Evolutionary conservation across 1,139 yeast species (phyloP).

Genomic region (Suhomyces kunorum): DNA sequence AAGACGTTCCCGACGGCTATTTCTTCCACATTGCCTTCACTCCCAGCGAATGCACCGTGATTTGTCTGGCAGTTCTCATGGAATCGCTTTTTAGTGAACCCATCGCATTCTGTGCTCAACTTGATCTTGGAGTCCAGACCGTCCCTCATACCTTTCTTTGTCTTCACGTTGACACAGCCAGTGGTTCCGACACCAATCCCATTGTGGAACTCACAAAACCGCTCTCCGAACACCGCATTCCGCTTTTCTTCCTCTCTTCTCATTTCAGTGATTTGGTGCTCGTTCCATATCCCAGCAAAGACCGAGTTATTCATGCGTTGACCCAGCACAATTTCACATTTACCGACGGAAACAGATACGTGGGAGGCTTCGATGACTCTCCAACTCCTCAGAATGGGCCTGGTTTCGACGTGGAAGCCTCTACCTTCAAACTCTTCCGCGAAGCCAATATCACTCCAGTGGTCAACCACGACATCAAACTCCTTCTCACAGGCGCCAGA

Average conservation of each 20-base stretch:
- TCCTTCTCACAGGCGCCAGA: slow-evolving; percentile 65
- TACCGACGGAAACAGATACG: slow-evolving; percentile 42
- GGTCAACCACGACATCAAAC: slow-evolving; percentile 40
- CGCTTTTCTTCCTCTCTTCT: slow-evolving; percentile 64
- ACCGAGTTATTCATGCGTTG: slow-evolving; percentile 47
- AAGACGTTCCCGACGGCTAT: too few species aligned
- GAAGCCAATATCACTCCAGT: slow-evolving; percentile 46
- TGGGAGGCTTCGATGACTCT: slow-evolving; percentile 1
- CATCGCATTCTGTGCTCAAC: slow-evolving; percentile 28
- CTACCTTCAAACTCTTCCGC: slow-evolving; percentile 46
- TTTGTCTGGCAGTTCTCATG: slow-evolving; percentile 46
- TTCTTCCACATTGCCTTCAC: slow-evolving; percentile 55
- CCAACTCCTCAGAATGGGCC: neutral
- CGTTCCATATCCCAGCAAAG: slow-evolving; percentile 50
- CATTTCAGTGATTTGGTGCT: slow-evolving; percentile 70
- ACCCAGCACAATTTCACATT: slow-evolving; percentile 46
- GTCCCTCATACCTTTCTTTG: slow-evolving; percentile 51
- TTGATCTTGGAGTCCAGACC: slow-evolving; percentile 39
- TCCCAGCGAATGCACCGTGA: slow-evolving; percentile 57
- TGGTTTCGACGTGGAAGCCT: slow-evolving; percentile 23
- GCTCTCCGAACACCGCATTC: slow-evolving; percentile 55
- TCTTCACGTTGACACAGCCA: slow-evolving; percentile 64
- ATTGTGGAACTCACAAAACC: slow-evolving; percentile 64
- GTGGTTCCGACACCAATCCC: slow-evolving; percentile 52
- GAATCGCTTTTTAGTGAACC: slow-evolving; percentile 39